Conservation (phyloP, 495 filamentous ascomycete species). For the Penicillium macrosclerotiorum region DNA sequence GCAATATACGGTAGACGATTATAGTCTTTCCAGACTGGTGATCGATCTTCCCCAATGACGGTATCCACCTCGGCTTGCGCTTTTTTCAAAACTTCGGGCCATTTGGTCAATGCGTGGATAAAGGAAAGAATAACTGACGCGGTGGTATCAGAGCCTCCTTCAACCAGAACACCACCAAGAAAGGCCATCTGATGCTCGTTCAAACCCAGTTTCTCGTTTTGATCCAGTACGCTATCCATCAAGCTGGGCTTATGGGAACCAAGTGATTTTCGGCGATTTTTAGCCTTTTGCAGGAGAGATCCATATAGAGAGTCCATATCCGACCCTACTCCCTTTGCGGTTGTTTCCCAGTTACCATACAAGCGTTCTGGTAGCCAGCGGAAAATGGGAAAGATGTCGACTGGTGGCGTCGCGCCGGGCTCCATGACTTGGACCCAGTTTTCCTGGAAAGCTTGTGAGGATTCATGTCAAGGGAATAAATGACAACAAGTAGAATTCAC, state of each 20-base stretch:
- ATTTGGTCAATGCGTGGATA: conserved; percentile 42
- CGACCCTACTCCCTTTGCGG: conserved; percentile 32
- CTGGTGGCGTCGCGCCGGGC: conserved; percentile 48
- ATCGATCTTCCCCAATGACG: conserved; percentile 27
- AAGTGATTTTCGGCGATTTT: conserved; percentile 8
- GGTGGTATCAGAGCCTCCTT: conserved; percentile 50
- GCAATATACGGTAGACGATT: conserved; percentile 40
- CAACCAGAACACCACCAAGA: conserved; percentile 35
- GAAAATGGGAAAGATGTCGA: conserved; percentile 47
- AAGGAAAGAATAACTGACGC: conserved; percentile 33
- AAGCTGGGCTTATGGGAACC: conserved; percentile 26
- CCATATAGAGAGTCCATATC: conserved; percentile 43
- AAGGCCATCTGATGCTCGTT: conserved; percentile 32
- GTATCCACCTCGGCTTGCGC: conserved; percentile 34
- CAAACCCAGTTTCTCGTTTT: conserved; percentile 36
- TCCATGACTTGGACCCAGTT: conserved; percentile 48
- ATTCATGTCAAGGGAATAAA: too few relatives aligned
- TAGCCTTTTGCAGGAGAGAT: conserved; percentile 10
- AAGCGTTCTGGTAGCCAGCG: conserved; percentile 40
- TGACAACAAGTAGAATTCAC: too few relatives aligned
- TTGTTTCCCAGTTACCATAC: conserved; percentile 37
- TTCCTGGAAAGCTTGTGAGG: too few relatives aligned
- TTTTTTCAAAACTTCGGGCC: conserved; percentile 36
- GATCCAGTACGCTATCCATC: conserved; percentile 44
- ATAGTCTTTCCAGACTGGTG: conserved; percentile 37